Evolutionary conservation across 352 stramenopile species (phyloP).

Genomic region (Halophytophthora batemanensis): DNA sequence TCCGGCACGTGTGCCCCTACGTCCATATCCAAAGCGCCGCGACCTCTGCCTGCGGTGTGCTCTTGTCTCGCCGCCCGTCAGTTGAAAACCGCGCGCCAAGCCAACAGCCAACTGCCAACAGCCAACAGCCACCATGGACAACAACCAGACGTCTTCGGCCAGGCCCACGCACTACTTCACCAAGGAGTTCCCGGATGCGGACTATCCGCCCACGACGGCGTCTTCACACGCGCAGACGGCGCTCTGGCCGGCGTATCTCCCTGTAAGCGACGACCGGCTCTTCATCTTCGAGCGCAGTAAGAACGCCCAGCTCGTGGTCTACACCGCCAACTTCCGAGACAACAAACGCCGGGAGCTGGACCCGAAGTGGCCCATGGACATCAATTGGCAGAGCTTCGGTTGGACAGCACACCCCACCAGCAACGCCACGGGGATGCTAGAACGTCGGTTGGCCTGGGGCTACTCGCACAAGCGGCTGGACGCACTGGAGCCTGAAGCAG

Average conservation of each 20-base stretch:
- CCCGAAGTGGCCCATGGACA: constrained; percentile 65
- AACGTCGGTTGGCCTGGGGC: constrained; percentile 66
- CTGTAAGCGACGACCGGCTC: constrained; percentile 53
- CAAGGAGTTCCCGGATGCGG: constrained; percentile 63
- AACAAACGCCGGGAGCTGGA: constrained; percentile 44
- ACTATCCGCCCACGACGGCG: constrained; percentile 60
- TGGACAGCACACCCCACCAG: constrained; percentile 65
- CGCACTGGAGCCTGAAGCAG: constrained; percentile 8
- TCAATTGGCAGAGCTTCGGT: constrained; percentile 82
- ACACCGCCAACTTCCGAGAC: constrained; percentile 65
- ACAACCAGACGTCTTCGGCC: too few species aligned
- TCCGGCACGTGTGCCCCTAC: too few species aligned
- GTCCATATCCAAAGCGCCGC: too few species aligned
- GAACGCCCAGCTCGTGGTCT: constrained; percentile 79
- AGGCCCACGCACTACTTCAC: constrained; percentile 51
- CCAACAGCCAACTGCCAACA: too few species aligned
- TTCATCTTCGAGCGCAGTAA: constrained; percentile 80
- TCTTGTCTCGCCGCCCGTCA: too few species aligned
- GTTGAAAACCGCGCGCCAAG: too few species aligned
- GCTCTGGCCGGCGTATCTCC: constrained; percentile 68
- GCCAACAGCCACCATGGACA: too few species aligned
- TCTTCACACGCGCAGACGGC: constrained; percentile 58
- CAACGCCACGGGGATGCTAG: constrained; percentile 63
- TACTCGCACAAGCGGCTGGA: constrained; percentile 73
- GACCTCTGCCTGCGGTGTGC: too few species aligned